phyloP scores from a whole-genome alignment of 2,329 filamentous ascomycete species.

The Hortaea sp. region DNA sequence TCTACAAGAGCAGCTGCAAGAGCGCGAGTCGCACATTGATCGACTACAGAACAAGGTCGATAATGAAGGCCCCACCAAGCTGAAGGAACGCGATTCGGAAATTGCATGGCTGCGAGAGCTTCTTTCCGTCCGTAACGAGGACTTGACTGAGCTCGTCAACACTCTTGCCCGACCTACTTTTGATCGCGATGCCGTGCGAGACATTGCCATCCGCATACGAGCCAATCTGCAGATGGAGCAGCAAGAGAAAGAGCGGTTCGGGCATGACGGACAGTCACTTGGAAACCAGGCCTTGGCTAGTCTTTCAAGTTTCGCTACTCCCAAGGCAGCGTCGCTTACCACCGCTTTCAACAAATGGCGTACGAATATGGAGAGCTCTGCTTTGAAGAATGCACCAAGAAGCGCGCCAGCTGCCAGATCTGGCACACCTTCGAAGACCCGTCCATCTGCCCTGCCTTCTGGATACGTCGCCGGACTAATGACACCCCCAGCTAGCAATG shows the following conservation, averaged over 20 bases:
- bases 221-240: conserved; percentile 97
- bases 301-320: conserved; percentile 66
- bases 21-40: conserved; percentile 83
- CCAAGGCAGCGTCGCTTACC: conserved; percentile 78
- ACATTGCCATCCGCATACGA: conserved; percentile 84
- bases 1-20: conserved; percentile 90
- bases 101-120: conserved; percentile 92
- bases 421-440: conserved; percentile 37
- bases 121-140: conserved; percentile 78
- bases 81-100: conserved; percentile 87
- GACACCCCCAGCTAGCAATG: conserved; percentile 73
- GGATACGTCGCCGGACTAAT: conserved; percentile 68
- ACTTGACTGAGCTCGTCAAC: conserved; percentile 83
- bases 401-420: conserved; percentile 36
- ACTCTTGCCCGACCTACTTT: conserved; percentile 63
- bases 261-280: conserved; percentile 8
- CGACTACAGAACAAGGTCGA: conserved; percentile 70
- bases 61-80: conserved; percentile 66
- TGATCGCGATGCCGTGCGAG: conserved; percentile 69
- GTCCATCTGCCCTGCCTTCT: conserved; percentile 32
- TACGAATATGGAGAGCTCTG: conserved; percentile 45
- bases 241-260: conserved; percentile 80
- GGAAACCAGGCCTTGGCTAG: conserved; percentile 57
- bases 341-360: conserved; percentile 98
- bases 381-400: conserved; percentile 14